Evolutionary conservation across 2,329 filamentous ascomycete genomes (phyloP), one percentile per base, ranked within the genome.

Genomic region (Apiospora phragmitis): DNA sequence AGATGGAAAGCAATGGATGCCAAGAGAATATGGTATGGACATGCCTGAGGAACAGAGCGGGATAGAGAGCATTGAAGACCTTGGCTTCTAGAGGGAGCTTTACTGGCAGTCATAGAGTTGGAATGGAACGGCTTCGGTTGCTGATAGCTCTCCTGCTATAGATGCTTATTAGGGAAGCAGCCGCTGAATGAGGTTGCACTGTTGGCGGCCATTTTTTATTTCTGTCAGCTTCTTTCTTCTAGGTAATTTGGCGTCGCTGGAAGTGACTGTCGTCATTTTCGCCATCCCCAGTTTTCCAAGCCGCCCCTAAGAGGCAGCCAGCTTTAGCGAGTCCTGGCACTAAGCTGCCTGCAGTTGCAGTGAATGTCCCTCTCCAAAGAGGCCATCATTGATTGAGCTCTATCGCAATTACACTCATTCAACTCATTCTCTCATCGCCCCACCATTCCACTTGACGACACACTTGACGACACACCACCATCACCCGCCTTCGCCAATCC

Each of bases 1-100:
- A 21, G 18, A 42, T 68, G 65, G 70, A 71, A 71, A 42, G 65
- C 51, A n/a, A 49, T 70, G 68, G 70, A 71, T 38, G 70, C 70
- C 68, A 55, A 70, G 65, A 70, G 70, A 71, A 71, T 4, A 14
- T 16, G 49, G 49, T 29, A 24, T 55, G 4, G 7, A 55, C 6
- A 55, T 29, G 26, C 49, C 45, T 24, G 21, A 47, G 8, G 4
- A 41, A 41, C 38, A 35, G 45, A 49, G 45, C 45, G 24, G n/a
- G 45, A 49, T 49, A 8, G 49, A 51, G 24, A 55, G 26, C 43
- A 0, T 8, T 9, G 18, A 47, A 47, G 21, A n/a, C 43, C 18
- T n/a, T 18, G 18, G 43, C 16, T 47, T 47, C 38, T 47, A 42
- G 43, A 9, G 5, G 3, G 43, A n/a, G 43, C 43, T 21, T 47